A percentile compares a stretch with the other conserved stretches of the same genome.
Evolutionary conservation across 441 rosid species (phyloP).

Genomic region (Aleurites moluccanus): DNA sequence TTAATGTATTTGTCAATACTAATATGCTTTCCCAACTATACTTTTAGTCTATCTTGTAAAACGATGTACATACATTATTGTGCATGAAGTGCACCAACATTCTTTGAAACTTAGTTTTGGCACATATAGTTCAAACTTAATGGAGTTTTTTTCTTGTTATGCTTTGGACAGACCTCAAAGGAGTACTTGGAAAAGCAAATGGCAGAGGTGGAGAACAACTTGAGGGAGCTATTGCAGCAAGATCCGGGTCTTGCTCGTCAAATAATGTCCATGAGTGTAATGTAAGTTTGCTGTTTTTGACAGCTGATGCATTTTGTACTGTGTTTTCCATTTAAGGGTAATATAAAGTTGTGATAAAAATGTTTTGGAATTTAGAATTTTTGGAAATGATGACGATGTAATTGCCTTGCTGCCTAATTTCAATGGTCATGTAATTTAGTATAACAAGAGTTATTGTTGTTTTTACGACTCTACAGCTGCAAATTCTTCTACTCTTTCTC

Average conservation of each 20-base stretch:
- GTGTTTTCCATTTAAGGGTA: background rate
- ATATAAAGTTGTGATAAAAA: background rate
- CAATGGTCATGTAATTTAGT: background rate
- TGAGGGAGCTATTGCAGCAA: conserved; percentile 86
- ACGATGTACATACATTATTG: background rate
- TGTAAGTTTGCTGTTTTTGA: conserved; percentile 16
- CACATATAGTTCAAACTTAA: background rate
- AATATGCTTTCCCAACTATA: background rate
- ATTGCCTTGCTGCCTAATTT: background rate
- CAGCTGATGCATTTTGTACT: background rate
- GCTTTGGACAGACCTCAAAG: conserved; percentile 59
- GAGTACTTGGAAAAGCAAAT: conserved; percentile 81
- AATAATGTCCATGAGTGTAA: conserved; percentile 78
- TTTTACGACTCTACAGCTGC: no score
- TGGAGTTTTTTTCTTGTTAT: conserved; percentile 2
- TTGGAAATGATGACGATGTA: background rate
- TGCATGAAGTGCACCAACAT: background rate
- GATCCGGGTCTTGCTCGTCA: conserved; percentile 85
- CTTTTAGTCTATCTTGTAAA: background rate
- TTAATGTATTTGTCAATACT: background rate
- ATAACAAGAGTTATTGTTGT: background rate
- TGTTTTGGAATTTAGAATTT: background rate
- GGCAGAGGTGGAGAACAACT: conserved; percentile 76
- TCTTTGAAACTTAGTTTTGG: background rate
- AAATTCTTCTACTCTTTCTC: no score